These are phyloP conservation scores for Penicillium daleae DNA, from an alignment of 495 filamentous ascomycete species.

Conservation along the genomic window DNA sequence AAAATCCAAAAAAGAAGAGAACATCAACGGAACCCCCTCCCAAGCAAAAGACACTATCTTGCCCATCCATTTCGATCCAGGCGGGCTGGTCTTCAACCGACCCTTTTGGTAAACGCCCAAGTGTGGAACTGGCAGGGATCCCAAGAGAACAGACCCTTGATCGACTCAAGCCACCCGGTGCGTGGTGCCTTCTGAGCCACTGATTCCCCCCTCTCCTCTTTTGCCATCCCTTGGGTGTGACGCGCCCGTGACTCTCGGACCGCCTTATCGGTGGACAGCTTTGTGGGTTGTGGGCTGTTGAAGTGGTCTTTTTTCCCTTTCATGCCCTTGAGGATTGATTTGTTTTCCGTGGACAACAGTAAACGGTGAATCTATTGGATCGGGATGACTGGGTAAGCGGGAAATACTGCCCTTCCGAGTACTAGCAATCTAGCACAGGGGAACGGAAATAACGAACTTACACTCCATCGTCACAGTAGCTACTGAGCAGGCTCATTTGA, in stretches of 20 bases:
- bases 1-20: not conserved
- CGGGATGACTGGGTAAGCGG: not conserved
- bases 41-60: not conserved
- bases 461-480: not conserved
- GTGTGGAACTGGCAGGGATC: slow-evolving; percentile 30
- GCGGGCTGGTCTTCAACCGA: slow-evolving; percentile 10
- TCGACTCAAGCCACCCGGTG: slow-evolving; percentile 38
- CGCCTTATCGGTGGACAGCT: slow-evolving; percentile 19
- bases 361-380: too few species aligned
- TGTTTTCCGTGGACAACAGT: too few species aligned
- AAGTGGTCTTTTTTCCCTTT: not conserved
- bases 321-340: not conserved
- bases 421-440: not conserved
- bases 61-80: slow-evolving; percentile 10
- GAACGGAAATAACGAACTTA: not conserved
- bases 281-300: not conserved
- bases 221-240: slow-evolving; percentile 38
- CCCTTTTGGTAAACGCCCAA: slow-evolving; percentile 17
- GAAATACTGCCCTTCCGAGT: not conserved
- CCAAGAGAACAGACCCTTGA: slow-evolving; percentile 39
- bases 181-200: slow-evolving; percentile 47
- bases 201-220: slow-evolving; percentile 33
- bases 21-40: not conserved
- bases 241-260: slow-evolving; percentile 35
- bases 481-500: not conserved